phyloP scores from a whole-genome alignment of 2,329 filamentous ascomycete species.

The Fusarium tricinctum region DNA sequence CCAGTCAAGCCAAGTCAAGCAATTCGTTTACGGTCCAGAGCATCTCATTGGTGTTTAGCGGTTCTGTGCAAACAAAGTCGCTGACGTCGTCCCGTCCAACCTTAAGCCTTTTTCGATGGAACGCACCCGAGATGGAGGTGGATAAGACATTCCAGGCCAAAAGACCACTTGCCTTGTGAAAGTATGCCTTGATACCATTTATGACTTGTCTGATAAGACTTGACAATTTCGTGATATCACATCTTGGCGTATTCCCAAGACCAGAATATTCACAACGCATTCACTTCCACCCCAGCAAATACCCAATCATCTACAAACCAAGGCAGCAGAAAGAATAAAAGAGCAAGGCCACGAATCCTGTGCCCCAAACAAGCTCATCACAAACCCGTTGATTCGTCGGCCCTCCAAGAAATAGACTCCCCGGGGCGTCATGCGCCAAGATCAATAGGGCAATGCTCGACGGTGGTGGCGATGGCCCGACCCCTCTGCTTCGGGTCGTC shows the following conservation, averaged over 20 bases:
- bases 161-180: neutral
- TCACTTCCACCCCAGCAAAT: neutral
- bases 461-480: conserved; percentile 40
- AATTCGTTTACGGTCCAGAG: neutral
- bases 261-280: neutral
- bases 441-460: conserved; percentile 42
- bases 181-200: too few species aligned
- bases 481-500: conserved; percentile 44
- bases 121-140: conserved; percentile 7
- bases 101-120: conserved; percentile 17
- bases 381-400: conserved; percentile 24
- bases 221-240: too few species aligned
- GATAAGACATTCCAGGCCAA: conserved; percentile 10
- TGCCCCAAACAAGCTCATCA: conserved; percentile 35
- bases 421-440: conserved; percentile 40
- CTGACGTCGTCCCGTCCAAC: conserved; percentile 18
- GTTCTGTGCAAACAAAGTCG: conserved; percentile 3
- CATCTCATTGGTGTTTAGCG: conserved; percentile 14
- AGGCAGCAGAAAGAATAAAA: neutral
- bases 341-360: conserved; percentile 1
- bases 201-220: too few species aligned
- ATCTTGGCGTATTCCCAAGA: too few species aligned
- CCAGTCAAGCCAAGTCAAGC: neutral
- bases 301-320: conserved; percentile 3
- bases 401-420: conserved; percentile 35